These are phyloP conservation scores for Nitzschia palea DNA, from an alignment of 108 stramenopile genomes.

Conservation along the genomic window DNA sequence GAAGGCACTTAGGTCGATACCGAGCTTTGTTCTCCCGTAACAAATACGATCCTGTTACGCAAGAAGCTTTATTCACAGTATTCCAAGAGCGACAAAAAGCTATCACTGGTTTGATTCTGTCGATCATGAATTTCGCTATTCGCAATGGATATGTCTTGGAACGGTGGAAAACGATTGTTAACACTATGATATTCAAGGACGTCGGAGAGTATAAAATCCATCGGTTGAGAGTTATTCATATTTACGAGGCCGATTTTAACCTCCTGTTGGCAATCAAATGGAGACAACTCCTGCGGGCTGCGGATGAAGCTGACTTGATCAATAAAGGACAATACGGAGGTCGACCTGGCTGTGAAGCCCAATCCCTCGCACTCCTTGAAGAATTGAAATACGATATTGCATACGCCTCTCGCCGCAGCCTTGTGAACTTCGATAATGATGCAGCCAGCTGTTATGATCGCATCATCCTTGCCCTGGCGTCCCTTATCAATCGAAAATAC, in stretches of 20 bases:
- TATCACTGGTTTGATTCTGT: background rate
- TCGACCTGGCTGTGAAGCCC: background rate
- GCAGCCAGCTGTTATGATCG: slow-evolving; percentile 9
- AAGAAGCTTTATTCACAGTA: background rate
- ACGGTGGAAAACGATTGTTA: background rate
- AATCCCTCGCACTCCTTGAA: background rate
- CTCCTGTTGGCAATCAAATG: background rate
- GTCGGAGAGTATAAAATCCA: background rate
- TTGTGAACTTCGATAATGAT: background rate
- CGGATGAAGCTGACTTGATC: background rate
- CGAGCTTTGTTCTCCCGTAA: background rate
- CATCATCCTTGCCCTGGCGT: background rate
- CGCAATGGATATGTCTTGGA: background rate
- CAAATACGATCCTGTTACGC: background rate
- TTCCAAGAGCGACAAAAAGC: background rate
- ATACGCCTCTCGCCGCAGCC: background rate
- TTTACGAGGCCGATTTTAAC: slow-evolving; percentile 15
- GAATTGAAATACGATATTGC: background rate
- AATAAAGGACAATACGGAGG: background rate
- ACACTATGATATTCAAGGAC: background rate
- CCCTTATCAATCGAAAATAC: background rate
- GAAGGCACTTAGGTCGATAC: background rate
- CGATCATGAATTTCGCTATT: background rate
- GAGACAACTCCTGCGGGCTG: background rate
- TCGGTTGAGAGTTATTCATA: slow-evolving; percentile 10